Percentiles rank a stretch among this genome's conserved stretches.
Evolutionary conservation across 108 stramenopile genomes (phyloP).

Genomic region (Fragilaria radians): DNA sequence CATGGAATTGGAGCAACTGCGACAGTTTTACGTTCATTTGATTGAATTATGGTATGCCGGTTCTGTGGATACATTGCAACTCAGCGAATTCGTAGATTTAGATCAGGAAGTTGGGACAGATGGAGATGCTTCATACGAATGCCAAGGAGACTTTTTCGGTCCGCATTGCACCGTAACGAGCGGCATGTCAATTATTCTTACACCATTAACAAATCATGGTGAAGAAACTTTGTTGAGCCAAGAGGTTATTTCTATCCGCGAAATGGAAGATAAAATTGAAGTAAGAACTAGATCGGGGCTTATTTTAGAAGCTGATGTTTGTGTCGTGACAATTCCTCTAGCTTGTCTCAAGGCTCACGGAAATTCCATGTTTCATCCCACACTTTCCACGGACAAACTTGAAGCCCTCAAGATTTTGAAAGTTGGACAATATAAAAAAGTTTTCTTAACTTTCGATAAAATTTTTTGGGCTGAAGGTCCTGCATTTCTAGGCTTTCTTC

Average conservation of each 20-base stretch:
- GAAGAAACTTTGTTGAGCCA: slow-evolving; percentile 6
- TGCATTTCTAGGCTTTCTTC: slow-evolving; percentile 43
- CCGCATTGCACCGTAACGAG: slow-evolving; percentile 39
- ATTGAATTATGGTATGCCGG: slow-evolving; percentile 41
- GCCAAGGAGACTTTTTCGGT: slow-evolving; percentile 47
- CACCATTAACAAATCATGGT: slow-evolving; percentile 14
- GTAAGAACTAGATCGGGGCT: slow-evolving; percentile 25
- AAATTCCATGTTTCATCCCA: slow-evolving; percentile 21
- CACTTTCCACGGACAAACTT: slow-evolving; percentile 23
- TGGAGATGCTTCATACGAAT: slow-evolving; percentile 8
- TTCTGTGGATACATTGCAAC: slow-evolving; percentile 18
- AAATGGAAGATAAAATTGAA: slow-evolving; percentile 7
- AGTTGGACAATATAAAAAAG: slow-evolving; percentile 53
- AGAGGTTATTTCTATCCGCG: slow-evolving; percentile 6
- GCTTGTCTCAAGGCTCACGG: slow-evolving; percentile 29
- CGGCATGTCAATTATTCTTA: slow-evolving; percentile 38
- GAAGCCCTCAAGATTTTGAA: slow-evolving; percentile 29
- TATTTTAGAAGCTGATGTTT: slow-evolving; percentile 25
- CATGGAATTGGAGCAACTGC: slow-evolving; percentile 1
- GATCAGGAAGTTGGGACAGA: slow-evolving; percentile 2
- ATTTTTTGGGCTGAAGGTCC: slow-evolving; percentile 48
- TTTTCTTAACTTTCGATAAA: slow-evolving; percentile 45
- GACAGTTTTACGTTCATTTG: slow-evolving; percentile 28
- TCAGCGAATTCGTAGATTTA: slow-evolving; percentile 10
- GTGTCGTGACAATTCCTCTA: slow-evolving; percentile 41